Base-by-base conservation (phyloP, 108 stramenopile species). In the Fragilaria radians region DNA sequence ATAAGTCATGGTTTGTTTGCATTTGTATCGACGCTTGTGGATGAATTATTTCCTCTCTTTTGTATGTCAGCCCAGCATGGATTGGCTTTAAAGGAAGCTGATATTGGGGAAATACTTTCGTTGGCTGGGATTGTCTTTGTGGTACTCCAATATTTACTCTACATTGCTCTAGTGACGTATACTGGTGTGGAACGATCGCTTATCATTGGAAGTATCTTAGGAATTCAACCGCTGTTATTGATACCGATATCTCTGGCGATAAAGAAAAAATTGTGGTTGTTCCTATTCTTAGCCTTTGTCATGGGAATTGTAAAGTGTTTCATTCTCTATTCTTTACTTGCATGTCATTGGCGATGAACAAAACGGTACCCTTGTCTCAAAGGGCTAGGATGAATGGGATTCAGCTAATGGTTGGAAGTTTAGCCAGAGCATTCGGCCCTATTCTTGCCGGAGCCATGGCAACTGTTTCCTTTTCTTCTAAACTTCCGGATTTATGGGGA, bases 381-480 rank as follows among this genome's bases (percentile, higher is more conserved):
- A 67, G 87, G 28, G 80, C 77, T 22, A 78, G 79, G 4, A 76
- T 82, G 87, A 85, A 88, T 60, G 87, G 83, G 11, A 54, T 88
- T 0, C 58, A 70, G 3, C 70, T 78, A 28, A 33, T 88, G 18
- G 87, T 81, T 1, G 81, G 76, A 11, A 77, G 78, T n/a, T 28
- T 80, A 2, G 74, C 74, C 9, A 80, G 79, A 53, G 81, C 59
- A 17, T 9, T 72, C 11, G 87, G 81, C 18, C 87, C 87, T 1
- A 32, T 67, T 4, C 50, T 83, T 63, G 81, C 71, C 18, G 87
- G 87, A 0, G 46, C 61, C 9, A 31, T 74, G 19, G 61, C 31
- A 24, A 25, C 52, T 1, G 1, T 63, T 7, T 28, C 52, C 2
- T 4, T 54, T 22, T 53, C 62, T 19, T 47, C 62, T 23, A 34